Evolutionary conservation across 352 stramenopile species (phyloP).

Genomic region (Aphanomyces astaci): DNA sequence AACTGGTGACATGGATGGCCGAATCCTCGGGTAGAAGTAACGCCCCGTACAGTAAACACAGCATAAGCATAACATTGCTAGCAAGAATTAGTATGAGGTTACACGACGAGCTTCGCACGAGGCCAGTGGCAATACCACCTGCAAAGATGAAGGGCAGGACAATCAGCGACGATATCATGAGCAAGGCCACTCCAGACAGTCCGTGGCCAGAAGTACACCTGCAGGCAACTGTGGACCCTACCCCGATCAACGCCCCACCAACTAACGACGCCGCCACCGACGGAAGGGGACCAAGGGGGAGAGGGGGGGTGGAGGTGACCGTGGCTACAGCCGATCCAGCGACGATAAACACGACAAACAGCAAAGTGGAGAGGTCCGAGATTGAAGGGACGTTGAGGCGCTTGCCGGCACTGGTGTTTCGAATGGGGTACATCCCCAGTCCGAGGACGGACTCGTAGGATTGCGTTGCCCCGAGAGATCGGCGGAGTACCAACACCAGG

Average conservation of each 20-base stretch:
- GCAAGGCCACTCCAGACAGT: neutral
- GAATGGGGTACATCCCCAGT: neutral
- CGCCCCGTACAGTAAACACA: no score
- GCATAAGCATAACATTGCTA: no score
- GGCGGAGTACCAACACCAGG: slow-evolving; percentile 19
- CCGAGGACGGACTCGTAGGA: slow-evolving; percentile 20
- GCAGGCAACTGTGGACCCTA: neutral
- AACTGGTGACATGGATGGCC: no score
- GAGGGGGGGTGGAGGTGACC: neutral
- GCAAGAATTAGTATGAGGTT: no score
- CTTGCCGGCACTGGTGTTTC: neutral
- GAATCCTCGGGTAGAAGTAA: no score
- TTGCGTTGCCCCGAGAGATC: slow-evolving; percentile 13
- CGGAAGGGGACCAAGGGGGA: neutral
- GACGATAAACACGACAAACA: slow-evolving; percentile 1
- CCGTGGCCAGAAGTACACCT: slow-evolving; percentile 14
- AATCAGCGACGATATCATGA: slow-evolving; percentile 8
- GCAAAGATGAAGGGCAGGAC: slow-evolving; percentile 11
- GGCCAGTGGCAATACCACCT: neutral
- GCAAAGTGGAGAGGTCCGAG: neutral
- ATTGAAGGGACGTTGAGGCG: neutral
- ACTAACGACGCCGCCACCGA: neutral
- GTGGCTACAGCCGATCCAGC: neutral
- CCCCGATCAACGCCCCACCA: slow-evolving; percentile 1
- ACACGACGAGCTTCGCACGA: neutral